Conservation (phyloP, 768 basidiomycete genomes). For the Mycena vitilis region DNA sequence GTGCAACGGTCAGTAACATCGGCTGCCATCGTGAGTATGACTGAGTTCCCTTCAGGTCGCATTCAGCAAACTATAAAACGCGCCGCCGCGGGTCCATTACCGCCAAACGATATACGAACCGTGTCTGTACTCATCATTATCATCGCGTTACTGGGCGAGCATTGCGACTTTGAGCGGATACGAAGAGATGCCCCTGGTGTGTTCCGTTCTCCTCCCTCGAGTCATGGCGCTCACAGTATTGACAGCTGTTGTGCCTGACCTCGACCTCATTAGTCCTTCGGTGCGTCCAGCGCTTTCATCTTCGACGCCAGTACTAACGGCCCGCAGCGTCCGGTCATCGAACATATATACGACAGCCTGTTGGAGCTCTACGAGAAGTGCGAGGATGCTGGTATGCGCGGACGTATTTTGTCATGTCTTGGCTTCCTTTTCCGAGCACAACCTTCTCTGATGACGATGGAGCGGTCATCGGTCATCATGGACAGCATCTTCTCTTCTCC, state of each 20-base stretch:
- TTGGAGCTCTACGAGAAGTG: constrained; percentile 80
- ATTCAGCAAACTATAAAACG: constrained; percentile 68
- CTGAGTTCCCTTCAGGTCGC: constrained; percentile 57
- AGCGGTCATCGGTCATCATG: constrained; percentile 86
- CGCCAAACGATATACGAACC: constrained; percentile 61
- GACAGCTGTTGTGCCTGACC: constrained; percentile 65
- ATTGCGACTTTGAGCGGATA: constrained; percentile 88
- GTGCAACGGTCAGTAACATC: constrained; percentile 72
- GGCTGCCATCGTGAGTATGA: constrained; percentile 4
- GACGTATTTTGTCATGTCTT: constrained; percentile 86
- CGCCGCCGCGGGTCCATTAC: constrained; percentile 52
- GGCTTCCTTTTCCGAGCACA: constrained; percentile 94
- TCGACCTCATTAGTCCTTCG: constrained; percentile 65
- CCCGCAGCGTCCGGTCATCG: constrained; percentile 76
- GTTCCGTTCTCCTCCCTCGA: constrained; percentile 37
- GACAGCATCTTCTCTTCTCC: constrained; percentile 85
- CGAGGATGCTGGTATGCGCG: constrained; percentile 65
- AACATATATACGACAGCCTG: constrained; percentile 82
- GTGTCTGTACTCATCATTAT: constrained; percentile 85
- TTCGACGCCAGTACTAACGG: not conserved
- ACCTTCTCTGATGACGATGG: constrained; percentile 89
- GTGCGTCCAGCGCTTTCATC: constrained; percentile 43
- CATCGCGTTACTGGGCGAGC: constrained; percentile 85
- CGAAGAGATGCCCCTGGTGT: constrained; percentile 70
- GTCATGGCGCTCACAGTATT: not conserved